Conservation (phyloP, 1,284 basidiomycete genomes). For the Trametes pubescens region DNA sequence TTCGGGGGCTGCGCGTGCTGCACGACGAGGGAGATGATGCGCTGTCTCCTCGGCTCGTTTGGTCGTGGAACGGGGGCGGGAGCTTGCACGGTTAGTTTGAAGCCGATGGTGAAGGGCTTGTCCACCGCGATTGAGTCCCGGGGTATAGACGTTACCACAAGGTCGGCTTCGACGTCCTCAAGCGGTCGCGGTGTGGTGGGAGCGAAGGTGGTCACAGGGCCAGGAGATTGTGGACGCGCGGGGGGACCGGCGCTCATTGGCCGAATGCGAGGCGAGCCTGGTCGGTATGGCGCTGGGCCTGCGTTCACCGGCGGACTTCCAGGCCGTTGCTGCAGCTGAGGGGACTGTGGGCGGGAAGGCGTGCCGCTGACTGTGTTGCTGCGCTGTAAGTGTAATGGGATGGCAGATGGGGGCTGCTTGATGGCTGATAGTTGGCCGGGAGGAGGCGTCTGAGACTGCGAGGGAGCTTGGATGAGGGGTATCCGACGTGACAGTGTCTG, state of each 20-base stretch:
- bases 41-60: conserved; percentile 44
- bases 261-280: conserved; percentile 63
- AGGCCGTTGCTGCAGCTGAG: conserved; percentile 58
- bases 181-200: conserved; percentile 24
- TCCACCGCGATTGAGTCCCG: conserved; percentile 55
- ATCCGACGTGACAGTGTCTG: conserved; percentile 79
- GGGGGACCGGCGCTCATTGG: conserved; percentile 47
- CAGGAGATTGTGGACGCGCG: conserved; percentile 60
- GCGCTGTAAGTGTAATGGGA: conserved; percentile 77
- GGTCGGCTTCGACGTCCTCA: conserved; percentile 62
- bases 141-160: conserved; percentile 63
- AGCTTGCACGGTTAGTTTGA: conserved; percentile 59
- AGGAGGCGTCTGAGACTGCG: conserved; percentile 36
- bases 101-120: conserved; percentile 63
- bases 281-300: conserved; percentile 52
- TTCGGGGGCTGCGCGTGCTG: conserved; percentile 64
- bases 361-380: conserved; percentile 46
- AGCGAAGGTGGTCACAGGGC: conserved; percentile 36
- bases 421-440: conserved; percentile 42
- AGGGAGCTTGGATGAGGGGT: conserved; percentile 52
- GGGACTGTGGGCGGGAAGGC: conserved; percentile 61
- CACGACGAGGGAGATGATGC: conserved; percentile 61
- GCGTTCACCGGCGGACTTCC: conserved; percentile 45
- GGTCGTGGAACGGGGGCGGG: conserved; percentile 42
- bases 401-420: conserved; percentile 66